Conservation (phyloP, 2,329 filamentous ascomycete species). For the Penicillium glabrum region DNA sequence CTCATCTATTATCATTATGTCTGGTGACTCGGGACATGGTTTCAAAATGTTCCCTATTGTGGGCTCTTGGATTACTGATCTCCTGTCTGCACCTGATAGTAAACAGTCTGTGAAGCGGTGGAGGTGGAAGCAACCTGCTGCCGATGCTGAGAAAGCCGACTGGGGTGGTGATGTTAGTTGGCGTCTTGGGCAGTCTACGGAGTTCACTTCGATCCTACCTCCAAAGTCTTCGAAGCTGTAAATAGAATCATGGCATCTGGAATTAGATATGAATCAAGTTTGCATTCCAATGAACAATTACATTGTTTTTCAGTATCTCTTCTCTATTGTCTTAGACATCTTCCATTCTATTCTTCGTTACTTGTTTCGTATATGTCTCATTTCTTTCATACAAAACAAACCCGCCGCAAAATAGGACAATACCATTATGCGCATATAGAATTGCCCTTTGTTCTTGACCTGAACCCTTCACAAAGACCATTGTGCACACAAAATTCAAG, state of each 20-base stretch:
- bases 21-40: slow-evolving; percentile 62
- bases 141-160: slow-evolving; percentile 29
- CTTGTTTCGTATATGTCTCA: background rate
- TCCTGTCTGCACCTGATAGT: slow-evolving; percentile 43
- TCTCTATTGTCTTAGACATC: too few species aligned
- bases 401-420: background rate
- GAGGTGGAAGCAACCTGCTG: slow-evolving; percentile 50
- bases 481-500: background rate
- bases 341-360: background rate
- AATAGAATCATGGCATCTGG: background rate
- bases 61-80: slow-evolving; percentile 54
- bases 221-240: slow-evolving; percentile 21
- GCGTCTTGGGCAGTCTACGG: slow-evolving; percentile 43
- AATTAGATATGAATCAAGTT: background rate
- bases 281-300: background rate
- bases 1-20: slow-evolving; percentile 50
- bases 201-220: slow-evolving; percentile 24
- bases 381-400: background rate
- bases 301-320: background rate
- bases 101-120: slow-evolving; percentile 49
- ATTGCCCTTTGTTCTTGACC: background rate
- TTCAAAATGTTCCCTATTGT: slow-evolving; percentile 64
- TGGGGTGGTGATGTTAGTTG: slow-evolving; percentile 52
- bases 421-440: background rate
- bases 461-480: background rate